Base-by-base conservation (phyloP, 179 eudicot genomes). In the Silene noctiflora region DNA sequence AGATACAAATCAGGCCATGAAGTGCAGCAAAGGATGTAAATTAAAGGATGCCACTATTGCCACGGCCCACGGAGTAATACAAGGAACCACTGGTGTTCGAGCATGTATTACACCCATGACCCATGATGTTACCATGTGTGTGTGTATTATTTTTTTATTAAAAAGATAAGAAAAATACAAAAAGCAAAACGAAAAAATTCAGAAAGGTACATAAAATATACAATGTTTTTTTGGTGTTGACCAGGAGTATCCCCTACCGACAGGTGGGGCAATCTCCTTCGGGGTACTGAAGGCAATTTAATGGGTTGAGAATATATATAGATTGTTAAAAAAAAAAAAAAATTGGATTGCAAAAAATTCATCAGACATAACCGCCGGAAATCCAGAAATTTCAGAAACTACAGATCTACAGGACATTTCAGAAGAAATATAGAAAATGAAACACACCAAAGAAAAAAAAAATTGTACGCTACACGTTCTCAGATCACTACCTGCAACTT, bases 401-500 rank as follows among this genome's bases (percentile, higher is more conserved):
- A 16, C 70, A 7, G 22, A 11, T 29, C 70, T 11, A 16, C 44
- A 2, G 46, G 5, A 66, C 21, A 16, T 10, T 29, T 66, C 16
- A 66, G 44, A 66, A 14, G 33, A 33, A 29, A 29, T 6, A 66
- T 24, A 24, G 13, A 7, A 3, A 24, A 63, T 0, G 6, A 62
- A 62, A 63, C 14, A 25, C 4, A 25, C 11, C 14, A 25, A 63
- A 4, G 39, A 33, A 33, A 10, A 24, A 66, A 33, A 66, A 9
- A 19, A 65, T 1, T 33, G 21, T 17, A 29, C 14, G 14, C 12
- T 39, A 20, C 20, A 68, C 1, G 13, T 22, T 20, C 46, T 51
- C 56, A 22, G 73, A 35, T 72, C 68, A 70, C 17, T 83, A 87
- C 92, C 95, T 87, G 82, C 29, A 76, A 76, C 66, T 14, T 82